These are phyloP conservation scores for Kazachstania psychrophila DNA, from an alignment of 805 yeast species.

Conservation along the genomic window DNA sequence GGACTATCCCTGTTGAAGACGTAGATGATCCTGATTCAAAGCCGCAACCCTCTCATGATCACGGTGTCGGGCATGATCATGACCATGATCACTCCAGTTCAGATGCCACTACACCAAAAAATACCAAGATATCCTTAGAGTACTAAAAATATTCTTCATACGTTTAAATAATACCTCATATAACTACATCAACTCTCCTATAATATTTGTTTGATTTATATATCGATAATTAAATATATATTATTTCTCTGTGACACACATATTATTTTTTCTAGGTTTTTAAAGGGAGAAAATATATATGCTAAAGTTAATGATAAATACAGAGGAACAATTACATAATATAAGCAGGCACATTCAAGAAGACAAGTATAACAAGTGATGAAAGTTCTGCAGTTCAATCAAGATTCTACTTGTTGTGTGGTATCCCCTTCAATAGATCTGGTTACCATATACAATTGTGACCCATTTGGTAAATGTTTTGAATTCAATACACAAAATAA, in stretches of 20 bases:
- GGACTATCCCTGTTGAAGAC: constrained; percentile 97
- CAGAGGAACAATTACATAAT: too few species aligned
- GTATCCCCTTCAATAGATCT: constrained; percentile 61
- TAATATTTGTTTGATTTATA: too few species aligned
- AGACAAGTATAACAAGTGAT: too few species aligned
- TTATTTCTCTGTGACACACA: too few species aligned
- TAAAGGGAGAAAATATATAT: too few species aligned
- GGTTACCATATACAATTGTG: constrained; percentile 75
- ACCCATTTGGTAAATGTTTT: constrained; percentile 73
- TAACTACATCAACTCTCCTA: not conserved
- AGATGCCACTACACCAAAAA: constrained; percentile 2
- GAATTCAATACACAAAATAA: constrained; percentile 30
- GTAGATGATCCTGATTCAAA: constrained; percentile 35
- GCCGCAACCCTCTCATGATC: constrained; percentile 1
- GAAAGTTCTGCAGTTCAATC: constrained; percentile 69
- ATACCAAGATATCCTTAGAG: constrained; percentile 11
- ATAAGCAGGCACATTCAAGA: too few species aligned
- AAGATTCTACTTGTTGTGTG: constrained; percentile 69
- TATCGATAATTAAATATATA: too few species aligned
- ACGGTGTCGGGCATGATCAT: not conserved
- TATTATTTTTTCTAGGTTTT: too few species aligned
- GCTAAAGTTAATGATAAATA: too few species aligned
- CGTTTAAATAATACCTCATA: not conserved
- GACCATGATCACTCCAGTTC: not conserved
- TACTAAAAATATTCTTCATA: constrained; percentile 4